phyloP scores from a whole-genome alignment of 768 basidiomycete genomes.

The Kwoniella dendrophila region DNA sequence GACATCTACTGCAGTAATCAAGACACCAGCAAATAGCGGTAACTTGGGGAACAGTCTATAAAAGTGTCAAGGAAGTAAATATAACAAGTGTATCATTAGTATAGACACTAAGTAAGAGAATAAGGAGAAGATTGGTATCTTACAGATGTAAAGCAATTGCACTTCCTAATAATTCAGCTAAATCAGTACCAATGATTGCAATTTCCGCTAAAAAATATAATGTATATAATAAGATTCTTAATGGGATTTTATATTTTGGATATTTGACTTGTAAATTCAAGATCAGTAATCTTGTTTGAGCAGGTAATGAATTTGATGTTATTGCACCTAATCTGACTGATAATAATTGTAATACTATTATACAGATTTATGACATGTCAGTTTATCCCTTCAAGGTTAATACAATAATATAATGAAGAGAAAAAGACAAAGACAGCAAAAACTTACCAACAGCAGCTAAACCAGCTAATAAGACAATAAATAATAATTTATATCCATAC shows the following conservation, averaged over 20 bases:
- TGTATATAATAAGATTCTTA: constrained; percentile 30
- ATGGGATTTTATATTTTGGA: constrained; percentile 42
- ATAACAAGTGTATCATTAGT: neutral
- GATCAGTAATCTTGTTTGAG: constrained; percentile 45
- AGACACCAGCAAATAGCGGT: constrained; percentile 55
- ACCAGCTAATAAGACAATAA: constrained; percentile 80
- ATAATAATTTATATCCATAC: constrained; percentile 83
- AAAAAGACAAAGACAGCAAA: neutral
- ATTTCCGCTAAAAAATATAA: constrained; percentile 61
- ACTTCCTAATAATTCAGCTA: constrained; percentile 78
- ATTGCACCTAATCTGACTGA: constrained; percentile 72
- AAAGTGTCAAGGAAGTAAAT: neutral
- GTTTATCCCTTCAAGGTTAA: no score
- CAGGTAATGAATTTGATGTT: constrained; percentile 45
- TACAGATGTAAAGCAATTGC: constrained; percentile 75
- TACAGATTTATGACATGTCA: neutral
- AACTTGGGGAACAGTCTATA: constrained; percentile 54
- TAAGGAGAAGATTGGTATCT: constrained; percentile 18
- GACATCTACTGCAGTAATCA: constrained; percentile 55
- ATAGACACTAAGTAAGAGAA: neutral
- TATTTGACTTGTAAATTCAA: constrained; percentile 49
- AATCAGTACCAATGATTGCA: constrained; percentile 74
- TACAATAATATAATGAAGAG: neutral
- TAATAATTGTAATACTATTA: constrained; percentile 71
- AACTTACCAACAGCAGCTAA: constrained; percentile 67